phyloP scores from a whole-genome alignment of 2,329 filamentous ascomycete genomes.

The Exophiala sideris region DNA sequence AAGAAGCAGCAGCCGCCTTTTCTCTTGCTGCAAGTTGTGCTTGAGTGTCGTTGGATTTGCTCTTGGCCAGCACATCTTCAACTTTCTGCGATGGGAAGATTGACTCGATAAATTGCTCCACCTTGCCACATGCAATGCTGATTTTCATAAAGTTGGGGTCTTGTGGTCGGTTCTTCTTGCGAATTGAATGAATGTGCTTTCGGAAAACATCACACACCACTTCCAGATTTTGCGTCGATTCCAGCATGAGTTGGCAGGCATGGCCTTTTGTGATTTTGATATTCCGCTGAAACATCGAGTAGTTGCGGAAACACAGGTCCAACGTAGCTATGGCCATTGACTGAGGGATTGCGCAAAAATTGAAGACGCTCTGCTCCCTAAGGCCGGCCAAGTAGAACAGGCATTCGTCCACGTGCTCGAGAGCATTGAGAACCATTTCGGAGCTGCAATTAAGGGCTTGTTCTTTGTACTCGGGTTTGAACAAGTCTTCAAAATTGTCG shows the following conservation, averaged over 20 bases:
- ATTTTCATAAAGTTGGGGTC: constrained; percentile 93
- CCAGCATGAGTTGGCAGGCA: constrained; percentile 84
- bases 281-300: constrained; percentile 76
- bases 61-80: constrained; percentile 48
- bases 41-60: constrained; percentile 40
- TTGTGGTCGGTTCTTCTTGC: constrained; percentile 87
- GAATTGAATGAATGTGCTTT: constrained; percentile 73
- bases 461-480: constrained; percentile 73
- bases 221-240: constrained; percentile 86
- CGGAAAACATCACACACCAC: constrained; percentile 80
- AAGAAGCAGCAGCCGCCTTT: constrained; percentile 46
- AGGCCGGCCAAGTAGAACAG: constrained; percentile 97
- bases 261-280: constrained; percentile 96
- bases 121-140: constrained; percentile 83
- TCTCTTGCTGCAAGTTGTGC: constrained; percentile 38
- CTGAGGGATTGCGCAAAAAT: constrained; percentile 97
- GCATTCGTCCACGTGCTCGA: constrained; percentile 85
- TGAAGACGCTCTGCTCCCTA: constrained; percentile 95
- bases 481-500: constrained; percentile 82
- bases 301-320: constrained; percentile 89
- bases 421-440: constrained; percentile 88
- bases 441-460: constrained; percentile 81
- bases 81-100: constrained; percentile 84
- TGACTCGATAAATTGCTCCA: constrained; percentile 67
- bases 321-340: constrained; percentile 95